These are phyloP conservation scores for Diplosphaera chodatii DNA, from an alignment of 139 green algal species.

Conservation along the genomic window DNA sequence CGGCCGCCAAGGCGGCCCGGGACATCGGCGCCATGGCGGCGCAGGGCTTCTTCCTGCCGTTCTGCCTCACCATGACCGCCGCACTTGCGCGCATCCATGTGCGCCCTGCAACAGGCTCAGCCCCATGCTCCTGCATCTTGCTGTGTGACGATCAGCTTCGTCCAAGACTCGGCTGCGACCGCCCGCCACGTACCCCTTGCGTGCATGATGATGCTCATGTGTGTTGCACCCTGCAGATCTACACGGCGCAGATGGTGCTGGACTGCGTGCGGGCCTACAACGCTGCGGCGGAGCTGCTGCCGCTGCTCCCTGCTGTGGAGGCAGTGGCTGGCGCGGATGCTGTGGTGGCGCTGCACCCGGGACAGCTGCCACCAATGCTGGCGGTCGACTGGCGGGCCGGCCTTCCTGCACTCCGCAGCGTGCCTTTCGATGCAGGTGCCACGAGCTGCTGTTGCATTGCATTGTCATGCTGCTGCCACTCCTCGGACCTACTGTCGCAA, in stretches of 20 bases:
- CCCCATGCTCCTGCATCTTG: too few relatives aligned
- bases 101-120: too few relatives aligned
- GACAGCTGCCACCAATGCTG: not conserved
- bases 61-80: slow-evolving; percentile 37
- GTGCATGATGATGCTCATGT: too few relatives aligned
- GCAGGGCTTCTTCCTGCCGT: slow-evolving; percentile 65
- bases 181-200: too few relatives aligned
- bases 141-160: too few relatives aligned
- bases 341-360: too few relatives aligned
- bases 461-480: too few relatives aligned
- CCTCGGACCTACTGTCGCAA: too few relatives aligned
- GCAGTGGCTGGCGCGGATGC: too few relatives aligned
- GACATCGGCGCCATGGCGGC: slow-evolving; percentile 50
- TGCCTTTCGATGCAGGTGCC: not conserved
- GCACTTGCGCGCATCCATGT: slow-evolving; percentile 45
- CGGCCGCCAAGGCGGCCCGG: slow-evolving; percentile 15
- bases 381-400: not conserved
- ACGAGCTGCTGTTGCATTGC: too few relatives aligned
- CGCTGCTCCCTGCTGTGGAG: not conserved
- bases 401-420: not conserved
- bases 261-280: not conserved
- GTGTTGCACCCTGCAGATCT: too few relatives aligned
- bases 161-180: too few relatives aligned
- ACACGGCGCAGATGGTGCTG: not conserved
- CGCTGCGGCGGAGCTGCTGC: not conserved